Evolutionary conservation across 2,329 filamentous ascomycete genomes (phyloP).

Genomic region (Blumeria hordei): DNA sequence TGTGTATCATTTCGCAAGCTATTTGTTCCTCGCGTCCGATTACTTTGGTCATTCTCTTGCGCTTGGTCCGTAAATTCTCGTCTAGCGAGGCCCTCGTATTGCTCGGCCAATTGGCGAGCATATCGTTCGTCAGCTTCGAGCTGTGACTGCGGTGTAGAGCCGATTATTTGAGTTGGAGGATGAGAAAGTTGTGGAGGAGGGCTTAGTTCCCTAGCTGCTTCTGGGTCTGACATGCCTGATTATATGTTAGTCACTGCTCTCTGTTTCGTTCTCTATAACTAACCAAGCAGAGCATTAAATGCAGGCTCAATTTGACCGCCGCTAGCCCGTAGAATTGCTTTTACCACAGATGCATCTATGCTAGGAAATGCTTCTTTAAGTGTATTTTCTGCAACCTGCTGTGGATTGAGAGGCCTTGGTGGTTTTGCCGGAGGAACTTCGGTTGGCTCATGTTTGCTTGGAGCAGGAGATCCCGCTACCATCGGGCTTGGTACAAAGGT

Average conservation of each 20-base stretch:
- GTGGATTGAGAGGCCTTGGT: slow-evolving; percentile 56
- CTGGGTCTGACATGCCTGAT: slow-evolving; percentile 56
- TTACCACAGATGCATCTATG: slow-evolving; percentile 60
- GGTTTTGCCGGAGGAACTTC: slow-evolving; percentile 44
- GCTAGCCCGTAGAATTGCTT: slow-evolving; percentile 69
- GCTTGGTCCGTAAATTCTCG: slow-evolving; percentile 31
- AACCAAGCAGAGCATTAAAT: slow-evolving; percentile 81
- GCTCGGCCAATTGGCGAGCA: slow-evolving; percentile 76
- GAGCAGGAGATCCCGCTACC: slow-evolving; percentile 6
- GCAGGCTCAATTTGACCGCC: slow-evolving; percentile 73
- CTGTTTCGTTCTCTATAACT: slow-evolving; percentile 7
- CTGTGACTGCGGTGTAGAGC: slow-evolving; percentile 44
- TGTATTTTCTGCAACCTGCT: slow-evolving; percentile 66
- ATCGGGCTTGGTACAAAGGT: slow-evolving; percentile 32
- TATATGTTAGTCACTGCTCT: neutral
- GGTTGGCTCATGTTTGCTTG: neutral
- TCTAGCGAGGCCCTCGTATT: slow-evolving; percentile 36
- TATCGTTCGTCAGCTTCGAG: slow-evolving; percentile 78
- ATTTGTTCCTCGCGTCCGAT: slow-evolving; percentile 24
- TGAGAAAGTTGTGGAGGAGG: slow-evolving; percentile 67
- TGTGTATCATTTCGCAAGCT: slow-evolving; percentile 30
- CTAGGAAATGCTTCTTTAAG: slow-evolving; percentile 82
- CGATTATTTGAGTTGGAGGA: slow-evolving; percentile 28
- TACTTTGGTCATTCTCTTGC: slow-evolving; percentile 18
- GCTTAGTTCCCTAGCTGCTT: slow-evolving; percentile 31